Evolutionary conservation across 225 moss, liverwort and hornwort genomes (phyloP).

Genomic region (Pseudoscleropodium purum): DNA sequence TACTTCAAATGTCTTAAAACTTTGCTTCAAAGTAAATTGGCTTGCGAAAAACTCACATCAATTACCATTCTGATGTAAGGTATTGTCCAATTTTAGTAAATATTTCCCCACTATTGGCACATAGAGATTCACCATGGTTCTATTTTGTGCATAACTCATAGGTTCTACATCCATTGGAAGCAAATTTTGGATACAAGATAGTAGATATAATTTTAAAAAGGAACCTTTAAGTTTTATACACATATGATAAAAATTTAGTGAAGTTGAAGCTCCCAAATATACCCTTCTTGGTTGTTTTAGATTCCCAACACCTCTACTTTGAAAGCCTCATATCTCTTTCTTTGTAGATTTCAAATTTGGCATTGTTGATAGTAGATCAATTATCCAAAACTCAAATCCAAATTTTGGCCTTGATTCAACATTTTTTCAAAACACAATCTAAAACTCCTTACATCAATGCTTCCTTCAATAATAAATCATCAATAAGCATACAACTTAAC

Average conservation of each 20-base stretch:
- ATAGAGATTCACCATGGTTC: no score
- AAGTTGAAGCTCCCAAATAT: background rate
- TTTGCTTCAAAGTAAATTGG: background rate
- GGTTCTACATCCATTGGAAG: background rate
- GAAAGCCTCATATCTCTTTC: background rate
- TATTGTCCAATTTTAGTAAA: background rate
- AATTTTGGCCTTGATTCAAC: background rate
- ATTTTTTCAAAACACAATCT: background rate
- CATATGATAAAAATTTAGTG: background rate
- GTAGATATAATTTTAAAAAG: background rate
- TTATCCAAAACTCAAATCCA: rapidly evolving
- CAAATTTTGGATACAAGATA: rapidly evolving
- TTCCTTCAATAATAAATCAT: background rate
- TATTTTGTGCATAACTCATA: background rate
- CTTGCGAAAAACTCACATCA: background rate
- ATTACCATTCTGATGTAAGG: background rate
- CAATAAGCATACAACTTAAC: background rate
- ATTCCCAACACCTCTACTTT: background rate
- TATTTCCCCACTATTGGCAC: rapidly evolving
- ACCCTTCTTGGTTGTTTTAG: rapidly evolving
- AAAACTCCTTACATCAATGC: background rate
- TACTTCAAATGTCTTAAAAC: background rate
- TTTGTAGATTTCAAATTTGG: background rate
- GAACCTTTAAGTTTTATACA: rapidly evolving
- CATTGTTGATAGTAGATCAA: background rate